phyloP scores from a whole-genome alignment of 495 filamentous ascomycete species.

The Penicillium canescens region DNA sequence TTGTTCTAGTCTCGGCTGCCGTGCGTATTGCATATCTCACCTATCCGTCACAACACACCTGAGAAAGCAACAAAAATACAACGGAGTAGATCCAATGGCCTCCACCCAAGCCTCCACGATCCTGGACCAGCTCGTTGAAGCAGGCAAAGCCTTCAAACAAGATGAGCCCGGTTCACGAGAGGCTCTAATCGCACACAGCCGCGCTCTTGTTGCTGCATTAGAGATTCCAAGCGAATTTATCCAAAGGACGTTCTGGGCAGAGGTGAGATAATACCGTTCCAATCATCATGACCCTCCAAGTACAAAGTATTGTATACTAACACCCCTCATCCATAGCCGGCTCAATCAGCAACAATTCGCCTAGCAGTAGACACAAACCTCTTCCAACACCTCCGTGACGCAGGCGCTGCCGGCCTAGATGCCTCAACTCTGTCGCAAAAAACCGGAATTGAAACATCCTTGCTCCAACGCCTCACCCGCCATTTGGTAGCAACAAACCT shows the following conservation, averaged over 20 bases:
- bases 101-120: constrained; percentile 5
- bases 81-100: background rate
- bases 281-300: no score
- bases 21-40: no score
- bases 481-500: constrained; percentile 29
- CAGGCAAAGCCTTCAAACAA: constrained; percentile 25
- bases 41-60: no score
- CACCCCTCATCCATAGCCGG: constrained; percentile 22
- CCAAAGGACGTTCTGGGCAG: constrained; percentile 43
- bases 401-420: constrained; percentile 21
- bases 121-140: constrained; percentile 6
- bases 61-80: no score
- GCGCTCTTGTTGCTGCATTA: constrained; percentile 28
- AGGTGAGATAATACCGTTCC: constrained; percentile 20
- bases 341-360: constrained; percentile 36
- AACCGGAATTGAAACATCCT: constrained; percentile 22
- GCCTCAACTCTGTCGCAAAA: constrained; percentile 24
- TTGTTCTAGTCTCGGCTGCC: no score
- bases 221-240: constrained; percentile 39
- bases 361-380: constrained; percentile 34
- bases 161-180: constrained; percentile 35
- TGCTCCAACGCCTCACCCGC: constrained; percentile 25
- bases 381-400: constrained; percentile 34
- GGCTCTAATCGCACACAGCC: constrained; percentile 33
- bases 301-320: no score